A percentile compares a stretch with the other conserved stretches of the same genome.
These are phyloP conservation scores for Agrocybe praecox DNA, from an alignment of 768 basidiomycete species.

Conservation along the genomic window DNA sequence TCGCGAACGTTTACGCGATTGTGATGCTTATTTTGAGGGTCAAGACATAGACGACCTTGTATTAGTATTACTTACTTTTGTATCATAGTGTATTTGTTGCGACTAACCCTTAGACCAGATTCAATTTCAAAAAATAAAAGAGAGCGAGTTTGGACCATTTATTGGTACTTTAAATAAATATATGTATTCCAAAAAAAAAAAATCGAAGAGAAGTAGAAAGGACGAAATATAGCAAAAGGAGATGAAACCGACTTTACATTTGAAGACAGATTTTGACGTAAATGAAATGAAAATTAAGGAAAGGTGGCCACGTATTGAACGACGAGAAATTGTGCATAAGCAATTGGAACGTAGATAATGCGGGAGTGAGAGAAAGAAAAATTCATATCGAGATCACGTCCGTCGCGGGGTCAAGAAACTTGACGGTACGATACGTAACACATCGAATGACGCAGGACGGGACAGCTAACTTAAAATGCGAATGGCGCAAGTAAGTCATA, in stretches of 20 bases:
- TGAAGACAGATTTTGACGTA: background rate
- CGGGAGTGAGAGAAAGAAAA: conserved; percentile 19
- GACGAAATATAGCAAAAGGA: too few species aligned
- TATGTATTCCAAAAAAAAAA: too few species aligned
- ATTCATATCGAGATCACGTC: conserved; percentile 62
- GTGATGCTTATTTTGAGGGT: conserved; percentile 35
- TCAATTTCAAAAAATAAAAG: too few species aligned
- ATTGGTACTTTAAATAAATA: too few species aligned
- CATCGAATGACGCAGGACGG: conserved; percentile 56
- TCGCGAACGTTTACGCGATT: conserved; percentile 57
- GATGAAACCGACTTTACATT: background rate
- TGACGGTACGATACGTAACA: conserved; percentile 70
- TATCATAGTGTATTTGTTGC: conserved; percentile 1
- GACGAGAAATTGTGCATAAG: conserved; percentile 24
- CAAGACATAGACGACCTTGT: background rate
- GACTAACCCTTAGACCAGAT: too few species aligned
- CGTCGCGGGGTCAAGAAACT: conserved; percentile 62
- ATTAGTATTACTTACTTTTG: conserved; percentile 8
- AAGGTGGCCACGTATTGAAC: conserved; percentile 10
- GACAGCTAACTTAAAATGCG: conserved; percentile 32
- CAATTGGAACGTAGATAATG: conserved; percentile 17
- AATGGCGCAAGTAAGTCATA: conserved; percentile 25
- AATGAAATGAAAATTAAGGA: conserved; percentile 6
- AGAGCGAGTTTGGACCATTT: too few species aligned
- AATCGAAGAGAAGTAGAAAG: too few species aligned